A percentile compares a stretch with the other conserved stretches of the same genome.
phyloP scores from a whole-genome alignment of 768 basidiomycete species.

The Daedaleopsis sinensis region DNA sequence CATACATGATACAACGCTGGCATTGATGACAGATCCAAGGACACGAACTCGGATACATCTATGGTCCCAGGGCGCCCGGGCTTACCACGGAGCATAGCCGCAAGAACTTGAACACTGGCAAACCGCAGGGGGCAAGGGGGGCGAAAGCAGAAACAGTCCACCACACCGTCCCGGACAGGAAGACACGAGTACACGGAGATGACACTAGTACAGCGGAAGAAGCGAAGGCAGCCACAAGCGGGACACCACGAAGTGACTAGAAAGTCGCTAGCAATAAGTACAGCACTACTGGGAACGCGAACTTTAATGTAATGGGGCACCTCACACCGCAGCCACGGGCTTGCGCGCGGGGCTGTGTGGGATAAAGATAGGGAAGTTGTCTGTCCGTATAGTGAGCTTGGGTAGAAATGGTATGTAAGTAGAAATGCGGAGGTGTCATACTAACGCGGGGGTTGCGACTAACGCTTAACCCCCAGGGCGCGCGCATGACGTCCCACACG shows the following conservation, averaged over 20 bases:
- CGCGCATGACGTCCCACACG: too few relatives aligned
- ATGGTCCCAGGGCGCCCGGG: neutral
- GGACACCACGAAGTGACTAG: neutral
- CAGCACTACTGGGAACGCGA: constrained; percentile 5
- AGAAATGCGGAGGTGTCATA: neutral
- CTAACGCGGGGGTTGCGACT: neutral
- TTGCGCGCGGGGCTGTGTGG: neutral
- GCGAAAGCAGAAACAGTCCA: neutral
- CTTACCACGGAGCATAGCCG: constrained; percentile 1
- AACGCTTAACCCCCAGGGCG: too few relatives aligned
- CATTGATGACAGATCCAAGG: neutral
- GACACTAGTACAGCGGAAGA: neutral
- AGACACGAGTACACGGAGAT: neutral
- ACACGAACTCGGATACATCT: neutral
- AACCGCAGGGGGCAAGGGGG: too few relatives aligned
- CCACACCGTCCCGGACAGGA: neutral
- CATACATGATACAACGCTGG: neutral
- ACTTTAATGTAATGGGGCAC: neutral
- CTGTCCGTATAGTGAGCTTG: neutral
- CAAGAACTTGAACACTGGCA: neutral
- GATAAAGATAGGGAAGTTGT: constrained; percentile 1
- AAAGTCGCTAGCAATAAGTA: neutral
- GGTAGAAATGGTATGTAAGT: neutral
- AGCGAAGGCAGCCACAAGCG: too few relatives aligned
- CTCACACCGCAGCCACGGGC: neutral